Conservation (phyloP, 257 asterid genomes). For the Rehmannia glutinosa region DNA sequence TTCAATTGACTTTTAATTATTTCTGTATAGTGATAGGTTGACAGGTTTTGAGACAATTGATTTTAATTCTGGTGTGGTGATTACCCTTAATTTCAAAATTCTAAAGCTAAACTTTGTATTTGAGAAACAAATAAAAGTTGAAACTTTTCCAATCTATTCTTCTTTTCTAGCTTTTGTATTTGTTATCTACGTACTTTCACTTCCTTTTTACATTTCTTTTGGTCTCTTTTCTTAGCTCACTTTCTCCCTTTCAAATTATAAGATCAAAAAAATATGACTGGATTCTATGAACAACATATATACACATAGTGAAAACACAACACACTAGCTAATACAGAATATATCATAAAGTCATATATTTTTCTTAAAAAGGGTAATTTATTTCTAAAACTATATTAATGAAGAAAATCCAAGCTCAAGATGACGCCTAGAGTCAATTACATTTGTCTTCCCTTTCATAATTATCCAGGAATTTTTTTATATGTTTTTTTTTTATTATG, state of each 20-base stretch:
- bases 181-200: conserved; percentile 19
- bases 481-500: no score
- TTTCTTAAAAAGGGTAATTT: no score
- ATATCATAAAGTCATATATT: no score
- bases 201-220: conserved; percentile 16
- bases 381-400: no score
- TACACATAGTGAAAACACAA: neutral
- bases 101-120: conserved; percentile 16
- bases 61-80: neutral
- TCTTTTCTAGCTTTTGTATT: conserved; percentile 17
- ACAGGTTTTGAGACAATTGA: neutral
- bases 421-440: neutral
- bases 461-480: no score
- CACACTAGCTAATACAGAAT: no score
- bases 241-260: conserved; percentile 14
- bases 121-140: conserved; percentile 15
- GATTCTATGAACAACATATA: neutral
- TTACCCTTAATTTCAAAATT: neutral
- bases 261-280: conserved; percentile 9
- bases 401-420: no score
- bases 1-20: no score
- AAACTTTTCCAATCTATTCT: conserved; percentile 18
- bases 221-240: conserved; percentile 20
- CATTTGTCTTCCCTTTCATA: neutral
- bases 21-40: no score